Evolutionary conservation across 2,329 filamentous ascomycete genomes (phyloP), one percentile per base, ranked within the genome.

Genomic region (Fusarium metavorans): DNA sequence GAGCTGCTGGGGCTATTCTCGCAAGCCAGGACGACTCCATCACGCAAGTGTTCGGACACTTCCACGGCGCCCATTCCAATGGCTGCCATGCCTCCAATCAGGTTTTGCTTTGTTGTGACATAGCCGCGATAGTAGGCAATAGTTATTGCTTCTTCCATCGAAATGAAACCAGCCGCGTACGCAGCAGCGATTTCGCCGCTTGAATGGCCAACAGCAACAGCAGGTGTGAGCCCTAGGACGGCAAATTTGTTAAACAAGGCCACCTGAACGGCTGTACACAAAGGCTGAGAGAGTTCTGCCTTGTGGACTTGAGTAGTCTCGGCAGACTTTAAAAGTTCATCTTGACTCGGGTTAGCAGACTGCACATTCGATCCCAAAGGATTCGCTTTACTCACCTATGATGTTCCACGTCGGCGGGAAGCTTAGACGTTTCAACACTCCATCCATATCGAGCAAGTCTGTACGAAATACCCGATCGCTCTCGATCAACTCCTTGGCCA

Each of bases 401-500:
- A 80, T 32, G 0, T 32, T 72, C 76, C 74, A 80, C 1, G n/a
- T 32, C 8, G 66, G 63, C 0, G 67, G 58, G 4, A 66, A 48
- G 0, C 27, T 48, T 1, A 78, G 45, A 2, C 11, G 39, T 14
- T 60, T 52, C 1, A 79, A 9, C 5, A 68, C 50, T 1, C 23
- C 32, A 27, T 78, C 54, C 41, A 78, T 63, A 0, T 5, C 5
- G 2, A 14, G 5, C 30, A 79, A 64, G 4, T 68, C 68, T 1
- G 13, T 8, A 2, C 52, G 50, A 20, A 78, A 77, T 8, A 25
- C 39, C 0, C 2, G 10, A 39, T 74, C 67, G 0, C 30, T 30
- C 4, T 56, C 8, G 2, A 78, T 63, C 0, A 83, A 67, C 5
- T 81, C 72, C 0, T 37, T 59, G 0, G 79, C 76, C 81, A 84